Percentiles rank a stretch among this genome's conserved stretches.
These are phyloP conservation scores for Tolypocladium sp. DNA, from an alignment of 2,329 filamentous ascomycete species.

Conservation along the genomic window DNA sequence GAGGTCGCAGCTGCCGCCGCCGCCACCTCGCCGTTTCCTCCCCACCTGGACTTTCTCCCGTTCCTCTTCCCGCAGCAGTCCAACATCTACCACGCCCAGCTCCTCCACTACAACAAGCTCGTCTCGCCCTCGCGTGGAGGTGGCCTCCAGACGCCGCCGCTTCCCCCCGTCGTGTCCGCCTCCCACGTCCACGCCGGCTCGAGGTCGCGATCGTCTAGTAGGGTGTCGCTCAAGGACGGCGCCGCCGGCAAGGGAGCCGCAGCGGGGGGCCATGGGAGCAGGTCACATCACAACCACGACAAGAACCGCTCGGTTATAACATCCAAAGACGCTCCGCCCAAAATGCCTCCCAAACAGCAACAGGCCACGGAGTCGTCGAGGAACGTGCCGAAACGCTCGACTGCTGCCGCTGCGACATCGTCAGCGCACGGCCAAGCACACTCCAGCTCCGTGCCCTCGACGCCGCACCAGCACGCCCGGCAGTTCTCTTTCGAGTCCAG, in stretches of 20 bases:
- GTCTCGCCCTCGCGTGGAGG: constrained; percentile 48
- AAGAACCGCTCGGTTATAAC: constrained; percentile 56
- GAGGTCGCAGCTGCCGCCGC: constrained; percentile 13
- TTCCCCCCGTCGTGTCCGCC: constrained; percentile 45
- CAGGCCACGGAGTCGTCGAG: constrained; percentile 23
- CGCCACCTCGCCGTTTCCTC: constrained; percentile 22
- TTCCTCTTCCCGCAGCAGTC: constrained; percentile 50
- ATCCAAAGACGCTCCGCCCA: constrained; percentile 42
- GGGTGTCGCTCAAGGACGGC: constrained; percentile 47
- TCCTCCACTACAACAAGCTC: constrained; percentile 57
- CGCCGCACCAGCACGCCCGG: constrained; percentile 79
- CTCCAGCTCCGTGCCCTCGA: constrained; percentile 87
- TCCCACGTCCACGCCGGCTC: constrained; percentile 47
- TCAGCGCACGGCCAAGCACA: constrained; percentile 32
- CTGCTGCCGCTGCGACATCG: constrained; percentile 13
- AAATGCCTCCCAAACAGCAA: constrained; percentile 40
- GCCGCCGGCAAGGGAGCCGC: constrained; percentile 34
- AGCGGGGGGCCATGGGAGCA: constrained; percentile 57
- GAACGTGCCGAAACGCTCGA: constrained; percentile 18
- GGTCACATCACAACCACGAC: constrained; percentile 43
- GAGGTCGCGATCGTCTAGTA: constrained; percentile 50
- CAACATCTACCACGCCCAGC: constrained; percentile 51
- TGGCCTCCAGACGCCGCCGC: constrained; percentile 46
- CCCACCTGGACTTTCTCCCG: constrained; percentile 45
- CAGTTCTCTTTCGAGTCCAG: constrained; percentile 73